These are phyloP conservation scores for Podospora comata DNA, from an alignment of 495 filamentous ascomycete species.

Conservation along the genomic window DNA sequence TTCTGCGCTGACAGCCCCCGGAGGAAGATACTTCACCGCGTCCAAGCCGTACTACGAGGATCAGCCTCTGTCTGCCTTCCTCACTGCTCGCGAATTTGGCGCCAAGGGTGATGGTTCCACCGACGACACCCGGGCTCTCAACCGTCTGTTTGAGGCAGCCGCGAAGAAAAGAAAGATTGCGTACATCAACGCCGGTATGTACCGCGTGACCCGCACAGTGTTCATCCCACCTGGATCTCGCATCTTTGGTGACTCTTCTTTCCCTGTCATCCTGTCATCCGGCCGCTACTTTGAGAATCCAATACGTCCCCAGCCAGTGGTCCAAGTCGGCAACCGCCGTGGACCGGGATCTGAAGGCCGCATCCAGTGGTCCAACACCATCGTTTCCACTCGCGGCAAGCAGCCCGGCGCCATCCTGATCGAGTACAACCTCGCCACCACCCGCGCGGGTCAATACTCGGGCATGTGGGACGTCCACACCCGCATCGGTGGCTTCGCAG, in stretches of 20 bases:
- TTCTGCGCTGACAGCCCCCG: slow-evolving; percentile 32
- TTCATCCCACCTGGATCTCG: slow-evolving; percentile 66
- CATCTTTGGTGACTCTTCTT: slow-evolving; percentile 79
- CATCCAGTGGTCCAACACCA: slow-evolving; percentile 75
- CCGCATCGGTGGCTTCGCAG: slow-evolving; percentile 73
- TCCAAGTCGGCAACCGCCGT: slow-evolving; percentile 58
- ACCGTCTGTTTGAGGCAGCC: slow-evolving; percentile 61
- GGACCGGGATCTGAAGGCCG: slow-evolving; percentile 64
- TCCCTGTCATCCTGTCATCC: slow-evolving; percentile 78
- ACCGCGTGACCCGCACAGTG: slow-evolving; percentile 74
- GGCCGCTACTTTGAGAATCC: slow-evolving; percentile 61
- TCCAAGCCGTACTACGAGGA: slow-evolving; percentile 70
- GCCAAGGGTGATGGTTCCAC: slow-evolving; percentile 68
- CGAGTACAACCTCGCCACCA: slow-evolving; percentile 75
- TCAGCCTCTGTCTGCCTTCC: slow-evolving; percentile 52
- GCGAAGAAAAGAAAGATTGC: slow-evolving; percentile 57
- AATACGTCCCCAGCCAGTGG: slow-evolving; percentile 62
- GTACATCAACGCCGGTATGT: slow-evolving; percentile 83
- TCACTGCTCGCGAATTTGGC: slow-evolving; percentile 67
- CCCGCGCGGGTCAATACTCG: slow-evolving; percentile 53
- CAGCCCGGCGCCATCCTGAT: slow-evolving; percentile 81
- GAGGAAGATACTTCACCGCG: slow-evolving; percentile 53
- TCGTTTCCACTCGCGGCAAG: slow-evolving; percentile 69
- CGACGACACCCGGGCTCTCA: slow-evolving; percentile 65
- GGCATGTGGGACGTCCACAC: slow-evolving; percentile 92